These are phyloP conservation scores for Neofusicoccum umdonicola DNA, from an alignment of 2,329 filamentous ascomycete genomes.

Conservation along the genomic window DNA sequence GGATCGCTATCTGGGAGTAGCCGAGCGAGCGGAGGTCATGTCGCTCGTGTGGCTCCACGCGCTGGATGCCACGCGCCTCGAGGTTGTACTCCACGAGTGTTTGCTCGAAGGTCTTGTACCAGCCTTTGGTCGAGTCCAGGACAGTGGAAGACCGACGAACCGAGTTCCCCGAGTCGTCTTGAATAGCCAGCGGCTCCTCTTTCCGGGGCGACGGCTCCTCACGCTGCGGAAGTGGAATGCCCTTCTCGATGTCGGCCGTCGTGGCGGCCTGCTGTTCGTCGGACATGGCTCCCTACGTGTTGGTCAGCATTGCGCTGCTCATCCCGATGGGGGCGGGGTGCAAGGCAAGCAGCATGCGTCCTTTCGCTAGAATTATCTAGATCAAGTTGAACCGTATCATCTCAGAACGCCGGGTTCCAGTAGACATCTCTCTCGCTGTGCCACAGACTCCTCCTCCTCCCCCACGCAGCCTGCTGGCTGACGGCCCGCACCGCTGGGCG, in stretches of 20 bases:
- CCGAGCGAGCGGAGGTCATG: conserved; percentile 52
- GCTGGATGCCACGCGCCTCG: conserved; percentile 60
- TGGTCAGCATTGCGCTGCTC: conserved; percentile 19
- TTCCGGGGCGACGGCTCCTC: conserved; percentile 20
- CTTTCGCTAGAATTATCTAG: conserved; percentile 55
- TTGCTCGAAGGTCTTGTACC: conserved; percentile 34
- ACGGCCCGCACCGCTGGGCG: neutral
- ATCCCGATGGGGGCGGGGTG: conserved; percentile 17
- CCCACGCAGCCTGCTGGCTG: neutral
- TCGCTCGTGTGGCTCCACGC: conserved; percentile 55
- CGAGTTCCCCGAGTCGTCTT: neutral
- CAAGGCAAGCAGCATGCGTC: conserved; percentile 45
- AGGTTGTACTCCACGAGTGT: conserved; percentile 52
- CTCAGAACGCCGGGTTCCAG: conserved; percentile 42
- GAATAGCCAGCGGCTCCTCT: conserved; percentile 20
- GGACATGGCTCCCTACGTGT: conserved; percentile 24
- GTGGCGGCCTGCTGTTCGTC: conserved; percentile 23
- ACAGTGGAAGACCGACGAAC: neutral
- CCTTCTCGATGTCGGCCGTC: conserved; percentile 12
- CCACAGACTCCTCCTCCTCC: neutral
- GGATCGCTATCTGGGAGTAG: conserved; percentile 55
- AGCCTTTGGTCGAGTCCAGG: neutral
- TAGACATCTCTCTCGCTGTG: neutral
- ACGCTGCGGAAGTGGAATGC: neutral
- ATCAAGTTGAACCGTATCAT: conserved; percentile 56